Conservation (phyloP, 331 rosid genomes). For the Quercus lobata region DNA sequence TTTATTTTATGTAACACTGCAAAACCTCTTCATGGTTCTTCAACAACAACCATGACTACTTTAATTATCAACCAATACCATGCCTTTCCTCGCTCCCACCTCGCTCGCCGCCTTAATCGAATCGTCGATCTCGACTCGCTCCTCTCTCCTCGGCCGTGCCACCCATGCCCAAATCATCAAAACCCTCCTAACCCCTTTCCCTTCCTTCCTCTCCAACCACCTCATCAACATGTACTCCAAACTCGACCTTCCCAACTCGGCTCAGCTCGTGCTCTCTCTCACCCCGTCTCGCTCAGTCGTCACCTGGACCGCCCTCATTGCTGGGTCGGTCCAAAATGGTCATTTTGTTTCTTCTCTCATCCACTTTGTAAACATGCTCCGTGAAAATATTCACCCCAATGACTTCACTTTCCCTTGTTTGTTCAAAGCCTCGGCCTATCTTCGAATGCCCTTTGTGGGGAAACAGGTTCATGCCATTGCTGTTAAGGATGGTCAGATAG, state of each 20-base stretch:
- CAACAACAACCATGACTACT: constrained; percentile 13
- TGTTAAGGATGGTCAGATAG: constrained; percentile 53
- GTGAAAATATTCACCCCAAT: constrained; percentile 53
- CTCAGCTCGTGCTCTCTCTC: constrained; percentile 57
- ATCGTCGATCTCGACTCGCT: constrained; percentile 47
- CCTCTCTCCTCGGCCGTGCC: constrained; percentile 51
- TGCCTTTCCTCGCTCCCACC: constrained; percentile 46
- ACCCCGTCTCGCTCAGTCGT: constrained; percentile 66
- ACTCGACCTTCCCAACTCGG: constrained; percentile 62
- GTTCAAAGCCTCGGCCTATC: constrained; percentile 59
- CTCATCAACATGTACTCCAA: constrained; percentile 90
- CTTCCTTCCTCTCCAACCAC: constrained; percentile 68
- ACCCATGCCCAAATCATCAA: constrained; percentile 62
- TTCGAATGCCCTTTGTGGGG: constrained; percentile 49
- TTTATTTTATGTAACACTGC: too few relatives aligned
- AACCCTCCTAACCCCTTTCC: constrained; percentile 45
- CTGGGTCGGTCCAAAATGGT: constrained; percentile 73
- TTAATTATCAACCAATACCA: constrained; percentile 8
- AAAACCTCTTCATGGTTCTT: constrained; percentile 14
- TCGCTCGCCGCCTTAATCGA: constrained; percentile 51
- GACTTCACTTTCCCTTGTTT: constrained; percentile 84
- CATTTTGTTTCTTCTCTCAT: constrained; percentile 44
- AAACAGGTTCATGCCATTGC: constrained; percentile 72
- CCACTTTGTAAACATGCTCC: constrained; percentile 63
- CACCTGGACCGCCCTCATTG: constrained; percentile 80